phyloP scores from a whole-genome alignment of 306 rosid species.

The Medicago arabica region DNA sequence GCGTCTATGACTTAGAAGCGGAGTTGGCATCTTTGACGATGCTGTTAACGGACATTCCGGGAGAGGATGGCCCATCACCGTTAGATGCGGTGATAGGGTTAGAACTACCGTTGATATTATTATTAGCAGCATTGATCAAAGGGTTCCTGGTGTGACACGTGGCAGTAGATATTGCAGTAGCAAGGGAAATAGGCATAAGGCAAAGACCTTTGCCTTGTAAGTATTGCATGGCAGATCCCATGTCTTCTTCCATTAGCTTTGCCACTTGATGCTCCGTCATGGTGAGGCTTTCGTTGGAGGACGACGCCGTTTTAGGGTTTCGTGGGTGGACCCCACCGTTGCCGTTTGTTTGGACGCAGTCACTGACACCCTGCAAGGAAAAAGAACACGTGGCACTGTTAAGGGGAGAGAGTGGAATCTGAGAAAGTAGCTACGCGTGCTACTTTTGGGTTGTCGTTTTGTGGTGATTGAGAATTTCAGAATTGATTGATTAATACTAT shows the following conservation, averaged over 20 bases:
- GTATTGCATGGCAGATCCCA: constrained; percentile 99
- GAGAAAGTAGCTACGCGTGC: constrained; percentile 86
- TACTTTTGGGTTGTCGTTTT: constrained; percentile 77
- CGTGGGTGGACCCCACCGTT: constrained; percentile 43
- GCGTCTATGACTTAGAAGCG: constrained; percentile 72
- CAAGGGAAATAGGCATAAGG: constrained; percentile 97
- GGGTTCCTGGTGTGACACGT: constrained; percentile 80
- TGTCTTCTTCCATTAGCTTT: constrained; percentile 92
- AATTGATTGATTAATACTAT: constrained; percentile 27
- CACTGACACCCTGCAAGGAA: constrained; percentile 74
- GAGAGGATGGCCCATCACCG: constrained; percentile 88
- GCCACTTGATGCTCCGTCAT: constrained; percentile 98
- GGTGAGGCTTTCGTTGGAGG: constrained; percentile 67
- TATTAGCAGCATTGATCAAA: constrained; percentile 33
- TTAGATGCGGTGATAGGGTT: constrained; percentile 46
- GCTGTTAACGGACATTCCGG: constrained; percentile 76
- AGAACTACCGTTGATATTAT: background rate
- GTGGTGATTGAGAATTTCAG: constrained; percentile 50
- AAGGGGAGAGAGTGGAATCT: constrained; percentile 56
- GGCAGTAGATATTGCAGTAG: constrained; percentile 89
- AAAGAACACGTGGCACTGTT: constrained; percentile 28
- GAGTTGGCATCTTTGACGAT: constrained; percentile 72
- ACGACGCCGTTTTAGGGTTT: constrained; percentile 55
- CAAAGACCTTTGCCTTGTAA: constrained; percentile 96
- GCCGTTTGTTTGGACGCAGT: constrained; percentile 60